Evolutionary conservation across 2,329 filamentous ascomycete genomes (phyloP).

Genomic region (Aspergillus versicolor): DNA sequence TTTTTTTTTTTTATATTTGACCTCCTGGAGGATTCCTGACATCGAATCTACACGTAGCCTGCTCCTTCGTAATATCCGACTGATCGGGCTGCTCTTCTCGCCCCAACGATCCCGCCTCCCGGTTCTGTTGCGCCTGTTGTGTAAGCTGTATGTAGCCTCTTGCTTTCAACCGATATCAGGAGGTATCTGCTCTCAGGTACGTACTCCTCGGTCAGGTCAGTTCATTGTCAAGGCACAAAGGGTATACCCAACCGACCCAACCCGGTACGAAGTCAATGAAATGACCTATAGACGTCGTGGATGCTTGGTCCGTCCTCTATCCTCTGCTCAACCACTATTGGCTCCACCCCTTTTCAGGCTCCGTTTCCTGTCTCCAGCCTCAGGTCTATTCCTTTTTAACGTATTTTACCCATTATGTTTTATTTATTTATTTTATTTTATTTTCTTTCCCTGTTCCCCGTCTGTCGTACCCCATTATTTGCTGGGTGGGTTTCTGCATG

Average conservation of each 20-base stretch:
- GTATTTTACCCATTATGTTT: constrained; percentile 1
- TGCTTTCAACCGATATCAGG: constrained; percentile 8
- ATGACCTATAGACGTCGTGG: constrained; percentile 14
- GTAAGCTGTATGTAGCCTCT: constrained; percentile 5
- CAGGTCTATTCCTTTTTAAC: constrained; percentile 5
- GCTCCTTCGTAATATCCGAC: neutral
- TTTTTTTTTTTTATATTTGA: too few species aligned
- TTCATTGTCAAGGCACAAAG: neutral
- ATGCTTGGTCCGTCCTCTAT: constrained; percentile 10
- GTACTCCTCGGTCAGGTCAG: neutral
- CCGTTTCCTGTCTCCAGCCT: constrained; percentile 2
- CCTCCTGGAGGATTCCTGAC: neutral
- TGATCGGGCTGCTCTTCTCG: constrained; percentile 1
- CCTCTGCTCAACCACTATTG: constrained; percentile 17
- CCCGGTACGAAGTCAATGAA: constrained; percentile 2
- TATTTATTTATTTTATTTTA: constrained; percentile 3
- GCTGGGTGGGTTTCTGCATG: constrained; percentile 16
- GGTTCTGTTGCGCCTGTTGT: neutral
- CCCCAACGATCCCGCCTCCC: neutral
- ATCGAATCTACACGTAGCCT: neutral
- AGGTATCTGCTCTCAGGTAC: constrained; percentile 3
- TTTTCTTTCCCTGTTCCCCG: constrained; percentile 17
- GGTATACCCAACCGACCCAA: constrained; percentile 3
- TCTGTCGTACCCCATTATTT: constrained; percentile 19
- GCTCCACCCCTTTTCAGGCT: constrained; percentile 23